Conservation (phyloP, 2,329 filamentous ascomycete genomes). For the Ascocoryne sarcoides region DNA sequence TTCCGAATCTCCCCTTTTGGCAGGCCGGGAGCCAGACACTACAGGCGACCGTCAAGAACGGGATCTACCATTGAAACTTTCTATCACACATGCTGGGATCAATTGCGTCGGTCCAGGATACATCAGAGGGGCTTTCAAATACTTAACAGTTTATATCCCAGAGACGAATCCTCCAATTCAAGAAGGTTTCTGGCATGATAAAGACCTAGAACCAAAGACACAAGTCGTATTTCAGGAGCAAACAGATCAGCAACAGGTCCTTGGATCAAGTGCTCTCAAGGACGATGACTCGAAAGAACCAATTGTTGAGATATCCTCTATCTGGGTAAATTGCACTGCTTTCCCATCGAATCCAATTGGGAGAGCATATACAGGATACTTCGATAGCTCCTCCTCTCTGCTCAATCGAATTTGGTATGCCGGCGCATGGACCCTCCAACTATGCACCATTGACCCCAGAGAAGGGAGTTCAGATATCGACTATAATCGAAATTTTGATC, state of each 20-base stretch:
- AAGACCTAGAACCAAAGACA: slow-evolving; percentile 6
- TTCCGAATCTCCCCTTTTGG: slow-evolving; percentile 32
- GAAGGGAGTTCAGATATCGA: slow-evolving; percentile 31
- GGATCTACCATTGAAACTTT: slow-evolving; percentile 28
- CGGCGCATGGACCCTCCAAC: slow-evolving; percentile 40
- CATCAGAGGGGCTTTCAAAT: slow-evolving; percentile 33
- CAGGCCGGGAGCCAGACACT: slow-evolving; percentile 28
- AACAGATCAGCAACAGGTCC: slow-evolving; percentile 16
- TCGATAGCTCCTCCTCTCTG: slow-evolving; percentile 40
- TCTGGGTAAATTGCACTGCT: slow-evolving; percentile 34
- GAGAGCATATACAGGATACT: slow-evolving; percentile 44
- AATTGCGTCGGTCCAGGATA: slow-evolving; percentile 31
- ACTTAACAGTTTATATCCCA: slow-evolving; percentile 31
- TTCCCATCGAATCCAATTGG: slow-evolving; percentile 39
- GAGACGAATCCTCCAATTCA: slow-evolving; percentile 15
- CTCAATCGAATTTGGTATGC: slow-evolving; percentile 46
- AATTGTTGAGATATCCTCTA: slow-evolving; percentile 26
- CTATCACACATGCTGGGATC: slow-evolving; percentile 24
- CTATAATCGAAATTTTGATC: slow-evolving; percentile 28
- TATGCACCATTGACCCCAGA: slow-evolving; percentile 30
- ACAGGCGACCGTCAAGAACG: slow-evolving; percentile 28
- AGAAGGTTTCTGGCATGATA: slow-evolving; percentile 18
- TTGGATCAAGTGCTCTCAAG: slow-evolving; percentile 6
- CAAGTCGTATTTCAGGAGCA: too few species aligned
- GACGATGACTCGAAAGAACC: slow-evolving; percentile 17